Conservation (phyloP, 1,284 basidiomycete species). For the Apiotrichum gamsii region DNA sequence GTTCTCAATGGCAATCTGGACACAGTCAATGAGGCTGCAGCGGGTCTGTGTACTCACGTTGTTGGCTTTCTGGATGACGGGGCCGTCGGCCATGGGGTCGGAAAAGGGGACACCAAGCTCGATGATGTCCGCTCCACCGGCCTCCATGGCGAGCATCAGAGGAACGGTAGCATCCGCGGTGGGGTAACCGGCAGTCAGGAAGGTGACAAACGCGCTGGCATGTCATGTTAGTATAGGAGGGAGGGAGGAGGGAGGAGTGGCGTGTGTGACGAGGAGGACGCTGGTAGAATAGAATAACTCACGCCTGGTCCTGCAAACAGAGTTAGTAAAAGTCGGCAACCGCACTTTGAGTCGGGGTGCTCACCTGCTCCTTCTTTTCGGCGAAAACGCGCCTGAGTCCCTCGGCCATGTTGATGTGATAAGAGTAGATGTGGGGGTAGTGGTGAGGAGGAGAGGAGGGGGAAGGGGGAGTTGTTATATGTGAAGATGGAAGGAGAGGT, state of each 20-base stretch:
- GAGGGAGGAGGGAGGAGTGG: constrained; percentile 14
- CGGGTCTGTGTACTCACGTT: too few relatives aligned
- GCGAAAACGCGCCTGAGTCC: constrained; percentile 68
- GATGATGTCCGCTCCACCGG: constrained; percentile 89
- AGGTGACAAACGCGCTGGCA: constrained; percentile 69
- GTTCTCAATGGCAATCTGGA: constrained; percentile 72
- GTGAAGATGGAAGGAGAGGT: too few relatives aligned
- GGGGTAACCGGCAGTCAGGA: constrained; percentile 88
- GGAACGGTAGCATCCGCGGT: constrained; percentile 72
- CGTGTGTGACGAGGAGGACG: too few relatives aligned
- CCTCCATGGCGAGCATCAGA: constrained; percentile 82
- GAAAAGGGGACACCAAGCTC: constrained; percentile 95
- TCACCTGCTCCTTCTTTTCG: constrained; percentile 61
- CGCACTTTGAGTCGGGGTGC: too few relatives aligned
- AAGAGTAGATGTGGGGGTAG: neutral
- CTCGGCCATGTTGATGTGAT: constrained; percentile 62
- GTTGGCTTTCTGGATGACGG: constrained; percentile 85
- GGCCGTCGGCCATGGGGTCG: constrained; percentile 92
- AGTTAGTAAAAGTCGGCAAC: too few relatives aligned
- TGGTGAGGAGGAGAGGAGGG: too few relatives aligned
- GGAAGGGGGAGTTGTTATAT: too few relatives aligned
- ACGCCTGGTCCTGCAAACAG: constrained; percentile 39
- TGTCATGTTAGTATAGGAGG: neutral
- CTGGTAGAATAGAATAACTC: too few relatives aligned
- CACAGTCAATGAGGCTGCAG: neutral